Conservation (phyloP, 1,284 basidiomycete species). For the Sanghuangporus weigelae region DNA sequence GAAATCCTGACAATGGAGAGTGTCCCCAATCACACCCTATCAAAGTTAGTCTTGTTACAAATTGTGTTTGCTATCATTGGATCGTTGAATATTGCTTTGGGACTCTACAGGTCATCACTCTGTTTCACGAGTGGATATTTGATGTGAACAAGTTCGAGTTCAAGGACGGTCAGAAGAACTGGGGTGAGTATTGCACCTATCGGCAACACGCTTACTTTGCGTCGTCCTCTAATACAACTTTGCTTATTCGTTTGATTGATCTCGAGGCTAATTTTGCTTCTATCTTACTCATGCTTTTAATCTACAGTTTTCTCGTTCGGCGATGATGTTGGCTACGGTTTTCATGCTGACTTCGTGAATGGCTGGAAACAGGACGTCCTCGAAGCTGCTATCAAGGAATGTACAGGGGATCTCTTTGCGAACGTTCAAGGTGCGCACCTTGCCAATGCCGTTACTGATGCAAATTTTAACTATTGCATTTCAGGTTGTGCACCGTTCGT, state of each 20-base stretch:
- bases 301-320: constrained; percentile 25
- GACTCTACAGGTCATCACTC: constrained; percentile 1
- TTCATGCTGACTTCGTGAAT: constrained; percentile 32
- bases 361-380: constrained; percentile 29
- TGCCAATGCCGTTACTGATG: constrained; percentile 22
- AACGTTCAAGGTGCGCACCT: constrained; percentile 23
- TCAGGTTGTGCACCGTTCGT: constrained; percentile 1
- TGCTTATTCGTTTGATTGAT: neutral
- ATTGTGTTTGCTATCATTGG: neutral
- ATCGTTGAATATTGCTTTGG: too few species aligned
- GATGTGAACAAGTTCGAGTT: constrained; percentile 14
- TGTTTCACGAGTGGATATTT: constrained; percentile 15
- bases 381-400: constrained; percentile 26
- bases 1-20: constrained; percentile 29
- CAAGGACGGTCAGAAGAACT: constrained; percentile 13
- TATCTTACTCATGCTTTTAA: neutral
- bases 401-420: constrained; percentile 21
- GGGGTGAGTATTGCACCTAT: neutral
- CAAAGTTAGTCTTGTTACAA: neutral
- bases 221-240: neutral
- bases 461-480: constrained; percentile 11
- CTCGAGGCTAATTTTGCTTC: neutral
- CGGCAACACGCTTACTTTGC: neutral
- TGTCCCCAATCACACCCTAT: constrained; percentile 28
- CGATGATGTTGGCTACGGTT: constrained; percentile 27